Conservation (phyloP, 768 basidiomycete species). For the Lentinula sp. region DNA sequence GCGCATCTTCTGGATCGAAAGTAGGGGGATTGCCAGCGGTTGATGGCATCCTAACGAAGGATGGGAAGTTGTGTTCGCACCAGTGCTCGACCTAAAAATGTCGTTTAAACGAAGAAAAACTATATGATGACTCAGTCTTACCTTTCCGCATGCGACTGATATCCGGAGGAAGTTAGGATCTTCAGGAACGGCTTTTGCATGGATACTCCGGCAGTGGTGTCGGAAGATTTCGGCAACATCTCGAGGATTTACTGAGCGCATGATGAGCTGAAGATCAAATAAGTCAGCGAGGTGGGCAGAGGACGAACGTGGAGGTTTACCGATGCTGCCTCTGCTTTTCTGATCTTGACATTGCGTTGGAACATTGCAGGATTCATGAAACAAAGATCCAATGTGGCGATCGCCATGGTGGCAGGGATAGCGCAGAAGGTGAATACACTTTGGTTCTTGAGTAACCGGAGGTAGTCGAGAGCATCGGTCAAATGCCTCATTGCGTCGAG, state of each 20-base stretch:
- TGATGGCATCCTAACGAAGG: slow-evolving; percentile 56
- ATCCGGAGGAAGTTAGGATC: slow-evolving; percentile 87
- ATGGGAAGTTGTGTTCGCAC: slow-evolving; percentile 91
- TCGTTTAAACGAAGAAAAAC: background rate
- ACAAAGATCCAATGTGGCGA: slow-evolving; percentile 87
- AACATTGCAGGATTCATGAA: slow-evolving; percentile 92
- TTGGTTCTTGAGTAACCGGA: slow-evolving; percentile 82
- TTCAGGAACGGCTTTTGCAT: slow-evolving; percentile 67
- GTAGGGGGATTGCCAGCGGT: slow-evolving; percentile 14
- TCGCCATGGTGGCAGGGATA: slow-evolving; percentile 91
- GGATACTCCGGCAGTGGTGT: slow-evolving; percentile 75
- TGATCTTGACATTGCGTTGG: slow-evolving; percentile 87
- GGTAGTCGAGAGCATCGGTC: slow-evolving; percentile 84
- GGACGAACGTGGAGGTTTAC: slow-evolving; percentile 36
- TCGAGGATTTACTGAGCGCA: slow-evolving; percentile 85
- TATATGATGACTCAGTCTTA: slow-evolving; percentile 22
- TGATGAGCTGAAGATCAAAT: slow-evolving; percentile 61
- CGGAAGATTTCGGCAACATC: slow-evolving; percentile 90
- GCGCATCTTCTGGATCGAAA: slow-evolving; percentile 49
- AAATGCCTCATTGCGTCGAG: slow-evolving; percentile 56
- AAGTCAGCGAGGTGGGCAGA: slow-evolving; percentile 52
- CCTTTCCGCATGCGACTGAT: slow-evolving; percentile 81
- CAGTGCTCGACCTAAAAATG: slow-evolving; percentile 78
- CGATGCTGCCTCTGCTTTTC: slow-evolving; percentile 82
- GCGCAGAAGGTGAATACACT: slow-evolving; percentile 95